Base-by-base conservation (phyloP, 768 basidiomycete genomes). In the Leucosporidium creatinivorum region DNA sequence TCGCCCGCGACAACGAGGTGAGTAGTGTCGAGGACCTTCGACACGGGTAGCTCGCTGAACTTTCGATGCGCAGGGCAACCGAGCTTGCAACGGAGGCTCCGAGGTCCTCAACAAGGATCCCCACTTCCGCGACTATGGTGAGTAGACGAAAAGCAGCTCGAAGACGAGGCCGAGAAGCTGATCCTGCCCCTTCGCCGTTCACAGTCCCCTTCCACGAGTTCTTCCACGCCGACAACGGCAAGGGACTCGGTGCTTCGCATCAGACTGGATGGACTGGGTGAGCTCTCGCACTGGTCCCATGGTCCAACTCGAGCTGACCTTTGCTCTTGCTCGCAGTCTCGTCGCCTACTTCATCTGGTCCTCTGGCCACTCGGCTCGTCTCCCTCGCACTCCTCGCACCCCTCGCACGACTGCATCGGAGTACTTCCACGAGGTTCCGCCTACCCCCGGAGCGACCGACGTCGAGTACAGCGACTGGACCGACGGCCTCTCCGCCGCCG, bases 311-410 rank as follows among this genome's bases (percentile, higher is more conserved):
- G 44, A 13, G 79, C 82, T 70, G 25, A 18, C 36, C 59, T 4
- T 44, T 18, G 28, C n/a, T 31, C 13, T n/a, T 47, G 91, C n/a
- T 28, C 39, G 39, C 39, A 91, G 91, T 54, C 81, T 93, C 25
- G 91, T 94, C 60, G 74, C 74, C 17, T 76, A 67, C 67, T 64
- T 73, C 59, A 76, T 97, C 73, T 79, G 93, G 74, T 93, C 94
- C 78, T 91, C 88, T 68, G 93, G 92, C 17, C 84, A 86, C 33
- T 89, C 81, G 65, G 97, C 92, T 74, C 85, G 96, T 54, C 80
- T 98, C 63, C 94, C 94, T 0, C 89, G 88, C 79, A 98, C 96
- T 8, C 96, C 96, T 8, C 86, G 88, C 72, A 97, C 93, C 90
- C 74, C 75, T 12, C 31, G 72, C 1, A 63, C 65, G 2, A 81